phyloP scores from a whole-genome alignment of 2,329 filamentous ascomycete species.

The Zasmidium angulare region DNA sequence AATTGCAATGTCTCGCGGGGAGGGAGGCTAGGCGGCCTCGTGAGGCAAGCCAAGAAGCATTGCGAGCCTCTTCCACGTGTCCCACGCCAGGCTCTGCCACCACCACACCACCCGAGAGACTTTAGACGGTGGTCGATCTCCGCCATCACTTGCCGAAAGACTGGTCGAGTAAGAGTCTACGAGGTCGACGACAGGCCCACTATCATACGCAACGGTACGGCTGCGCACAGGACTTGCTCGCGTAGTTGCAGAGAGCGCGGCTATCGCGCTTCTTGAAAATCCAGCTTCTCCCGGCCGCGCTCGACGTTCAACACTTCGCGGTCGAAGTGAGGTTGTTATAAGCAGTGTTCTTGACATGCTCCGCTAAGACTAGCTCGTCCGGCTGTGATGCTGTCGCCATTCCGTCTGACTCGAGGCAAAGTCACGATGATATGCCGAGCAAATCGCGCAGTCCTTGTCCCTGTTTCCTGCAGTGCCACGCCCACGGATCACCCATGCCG shows the following conservation, averaged over 20 bases:
- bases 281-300: background rate
- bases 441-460: background rate
- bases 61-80: background rate
- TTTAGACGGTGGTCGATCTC: background rate
- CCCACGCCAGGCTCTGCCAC: background rate
- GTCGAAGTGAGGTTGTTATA: background rate
- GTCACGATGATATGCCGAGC: background rate
- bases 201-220: too few species aligned
- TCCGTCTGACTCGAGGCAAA: background rate
- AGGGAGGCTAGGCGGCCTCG: too few species aligned
- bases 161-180: too few species aligned
- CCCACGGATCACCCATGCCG: background rate
- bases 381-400: background rate
- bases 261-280: background rate
- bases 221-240: background rate
- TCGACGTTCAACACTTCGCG: background rate
- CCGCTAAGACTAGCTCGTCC: background rate
- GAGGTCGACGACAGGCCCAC: too few species aligned
- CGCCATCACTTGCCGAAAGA: background rate
- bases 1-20: too few species aligned
- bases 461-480: background rate
- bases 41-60: background rate
- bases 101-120: background rate
- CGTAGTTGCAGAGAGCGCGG: background rate
- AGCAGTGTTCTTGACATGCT: background rate